Evolutionary conservation across 2,329 filamentous ascomycete genomes (phyloP).

Genomic region (Cordyceps javanica): DNA sequence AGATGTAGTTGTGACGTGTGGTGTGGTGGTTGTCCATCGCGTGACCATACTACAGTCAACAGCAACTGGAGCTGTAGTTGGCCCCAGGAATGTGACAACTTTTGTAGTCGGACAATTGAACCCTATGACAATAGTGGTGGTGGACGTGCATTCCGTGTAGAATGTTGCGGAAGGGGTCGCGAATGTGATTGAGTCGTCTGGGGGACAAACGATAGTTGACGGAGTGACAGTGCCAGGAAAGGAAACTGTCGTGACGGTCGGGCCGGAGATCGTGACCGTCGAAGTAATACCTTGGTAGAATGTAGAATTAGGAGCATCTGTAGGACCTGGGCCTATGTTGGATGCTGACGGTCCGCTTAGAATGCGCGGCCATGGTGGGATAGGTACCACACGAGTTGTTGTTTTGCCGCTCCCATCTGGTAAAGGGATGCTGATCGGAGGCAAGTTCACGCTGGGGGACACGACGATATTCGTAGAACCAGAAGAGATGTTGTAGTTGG

Average conservation of each 20-base stretch:
- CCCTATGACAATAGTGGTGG: slow-evolving; percentile 8
- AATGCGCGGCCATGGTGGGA: slow-evolving; percentile 19
- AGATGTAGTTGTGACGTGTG: too few species aligned
- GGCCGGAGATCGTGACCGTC: too few species aligned
- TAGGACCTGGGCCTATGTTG: neutral
- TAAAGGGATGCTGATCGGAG: slow-evolving; percentile 13
- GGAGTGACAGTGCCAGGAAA: too few species aligned
- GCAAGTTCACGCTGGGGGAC: slow-evolving; percentile 15
- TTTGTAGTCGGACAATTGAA: slow-evolving; percentile 14
- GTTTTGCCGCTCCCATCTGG: slow-evolving; percentile 15
- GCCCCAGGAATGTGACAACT: slow-evolving; percentile 15
- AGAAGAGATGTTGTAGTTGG: slow-evolving; percentile 18
- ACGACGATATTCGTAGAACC: slow-evolving; percentile 3
- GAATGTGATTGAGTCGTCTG: too few species aligned
- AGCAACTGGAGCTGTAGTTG: slow-evolving; percentile 12
- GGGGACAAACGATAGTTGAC: too few species aligned
- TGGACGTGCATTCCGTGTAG: neutral
- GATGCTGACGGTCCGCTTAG: slow-evolving; percentile 1
- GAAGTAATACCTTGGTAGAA: too few species aligned
- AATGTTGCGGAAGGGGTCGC: too few species aligned
- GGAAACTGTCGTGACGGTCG: too few species aligned
- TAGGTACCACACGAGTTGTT: slow-evolving; percentile 14
- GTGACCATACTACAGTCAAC: slow-evolving; percentile 8
- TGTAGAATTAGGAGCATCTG: too few species aligned
- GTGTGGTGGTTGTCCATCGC: slow-evolving; percentile 5